Conservation (phyloP, 768 basidiomycete genomes). For the Lactarius hatsudake region DNA sequence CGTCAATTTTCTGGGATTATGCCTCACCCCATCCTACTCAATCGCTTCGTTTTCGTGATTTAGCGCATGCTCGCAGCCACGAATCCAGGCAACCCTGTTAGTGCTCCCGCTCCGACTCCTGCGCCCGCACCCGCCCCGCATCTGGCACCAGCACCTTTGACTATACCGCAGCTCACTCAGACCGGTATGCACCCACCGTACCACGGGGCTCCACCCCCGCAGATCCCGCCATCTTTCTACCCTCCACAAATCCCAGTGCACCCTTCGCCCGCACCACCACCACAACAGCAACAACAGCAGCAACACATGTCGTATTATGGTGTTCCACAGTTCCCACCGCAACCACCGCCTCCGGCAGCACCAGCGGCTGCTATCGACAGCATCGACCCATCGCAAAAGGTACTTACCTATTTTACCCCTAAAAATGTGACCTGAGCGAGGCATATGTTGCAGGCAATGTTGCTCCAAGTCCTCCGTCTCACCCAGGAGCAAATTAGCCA, state of each 20-base stretch:
- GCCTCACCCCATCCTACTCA: not conserved
- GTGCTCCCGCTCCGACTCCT: conserved; percentile 19
- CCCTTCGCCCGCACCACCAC: conserved; percentile 35
- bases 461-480: conserved; percentile 82
- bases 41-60: not conserved
- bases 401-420: conserved; percentile 13
- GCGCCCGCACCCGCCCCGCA: conserved; percentile 30
- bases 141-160: conserved; percentile 28
- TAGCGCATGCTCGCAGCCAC: conserved; percentile 53
- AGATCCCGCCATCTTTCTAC: conserved; percentile 28
- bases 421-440: not conserved
- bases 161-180: conserved; percentile 31
- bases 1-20: conserved; percentile 26
- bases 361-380: conserved; percentile 30
- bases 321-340: conserved; percentile 35
- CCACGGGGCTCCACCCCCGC: conserved; percentile 24
- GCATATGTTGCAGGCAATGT: conserved; percentile 55
- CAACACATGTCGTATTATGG: conserved; percentile 26
- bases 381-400: conserved; percentile 28
- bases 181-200: conserved; percentile 24
- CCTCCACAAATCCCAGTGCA: conserved; percentile 33
- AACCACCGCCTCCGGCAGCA: conserved; percentile 37
- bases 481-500: conserved; percentile 81
- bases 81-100: conserved; percentile 4
- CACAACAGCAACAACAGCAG: conserved; percentile 36